Evolutionary conservation across 192 early-diverging fungal genomes (phyloP).

Genomic region (Coemansia umbellata): DNA sequence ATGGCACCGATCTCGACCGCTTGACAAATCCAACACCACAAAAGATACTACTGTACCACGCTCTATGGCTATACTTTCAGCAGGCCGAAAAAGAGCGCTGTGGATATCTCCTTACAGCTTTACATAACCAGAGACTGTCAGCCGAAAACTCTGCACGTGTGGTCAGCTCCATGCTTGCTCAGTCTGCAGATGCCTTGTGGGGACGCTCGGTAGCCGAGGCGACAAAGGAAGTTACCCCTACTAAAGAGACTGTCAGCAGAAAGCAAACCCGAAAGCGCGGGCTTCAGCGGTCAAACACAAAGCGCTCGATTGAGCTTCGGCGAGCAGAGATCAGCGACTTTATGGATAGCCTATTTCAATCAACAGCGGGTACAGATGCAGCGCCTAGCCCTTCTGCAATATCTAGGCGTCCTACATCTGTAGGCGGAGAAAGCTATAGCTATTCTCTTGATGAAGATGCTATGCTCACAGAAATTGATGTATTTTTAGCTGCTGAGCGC

Average conservation of each 20-base stretch:
- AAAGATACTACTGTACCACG: conserved; percentile 49
- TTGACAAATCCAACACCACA: conserved; percentile 43
- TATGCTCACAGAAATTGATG: conserved; percentile 18
- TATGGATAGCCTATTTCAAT: conserved; percentile 40
- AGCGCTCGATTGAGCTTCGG: conserved; percentile 47
- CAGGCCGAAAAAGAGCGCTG: conserved; percentile 47
- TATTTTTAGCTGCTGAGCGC: conserved; percentile 24
- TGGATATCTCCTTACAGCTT: conserved; percentile 33
- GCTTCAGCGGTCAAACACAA: conserved; percentile 39
- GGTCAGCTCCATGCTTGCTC: conserved; percentile 7
- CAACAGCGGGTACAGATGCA: background rate
- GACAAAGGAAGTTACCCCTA: background rate
- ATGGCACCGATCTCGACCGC: conserved; percentile 48
- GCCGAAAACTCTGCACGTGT: conserved; percentile 11
- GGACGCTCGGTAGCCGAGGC: conserved; percentile 9
- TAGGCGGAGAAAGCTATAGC: background rate
- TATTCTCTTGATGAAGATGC: background rate
- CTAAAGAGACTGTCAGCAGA: background rate
- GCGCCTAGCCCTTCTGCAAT: background rate
- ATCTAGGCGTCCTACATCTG: background rate
- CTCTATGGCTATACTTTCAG: conserved; percentile 48
- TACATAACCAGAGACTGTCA: conserved; percentile 36
- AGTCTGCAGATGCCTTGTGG: conserved; percentile 18
- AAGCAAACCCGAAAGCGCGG: conserved; percentile 20
- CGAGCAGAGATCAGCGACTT: conserved; percentile 44